Percentiles rank a stretch among this genome's conserved stretches.
Evolutionary conservation across 345 rosid genomes (phyloP).

Genomic region (Gossypium longicalyx): DNA sequence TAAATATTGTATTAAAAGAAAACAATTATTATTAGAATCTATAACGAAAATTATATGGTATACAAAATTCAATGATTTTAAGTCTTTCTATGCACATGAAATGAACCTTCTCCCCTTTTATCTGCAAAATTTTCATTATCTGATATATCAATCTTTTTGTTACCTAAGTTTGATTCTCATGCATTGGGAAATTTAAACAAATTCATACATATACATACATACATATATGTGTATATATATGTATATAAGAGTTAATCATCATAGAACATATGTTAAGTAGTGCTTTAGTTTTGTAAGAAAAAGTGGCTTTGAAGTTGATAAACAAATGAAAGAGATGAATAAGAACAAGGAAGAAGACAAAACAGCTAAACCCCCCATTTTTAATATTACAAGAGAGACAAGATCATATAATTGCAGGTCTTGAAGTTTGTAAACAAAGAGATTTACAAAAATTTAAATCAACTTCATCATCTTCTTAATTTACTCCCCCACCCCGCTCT

Average conservation of each 20-base stretch:
- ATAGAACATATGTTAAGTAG: slow-evolving; percentile 7
- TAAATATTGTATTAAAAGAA: too few species aligned
- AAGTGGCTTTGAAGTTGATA: slow-evolving; percentile 32
- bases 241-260: background rate
- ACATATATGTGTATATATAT: too few species aligned
- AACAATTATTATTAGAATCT: too few species aligned
- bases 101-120: background rate
- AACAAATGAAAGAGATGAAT: slow-evolving; percentile 19
- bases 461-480: too few species aligned
- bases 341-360: slow-evolving; percentile 29
- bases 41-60: background rate
- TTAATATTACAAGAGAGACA: slow-evolving; percentile 5
- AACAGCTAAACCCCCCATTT: slow-evolving; percentile 21
- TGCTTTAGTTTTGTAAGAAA: slow-evolving; percentile 16
- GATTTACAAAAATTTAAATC: background rate
- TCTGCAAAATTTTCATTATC: background rate
- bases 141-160: background rate
- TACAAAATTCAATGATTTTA: background rate
- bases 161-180: slow-evolving; percentile 14
- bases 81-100: background rate
- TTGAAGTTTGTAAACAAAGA: slow-evolving; percentile 10
- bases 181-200: slow-evolving; percentile 20
- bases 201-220: background rate
- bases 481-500: background rate
- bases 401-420: slow-evolving; percentile 20